phyloP scores from a whole-genome alignment of 192 early-diverging fungal species.

The Pilobolus umbonatus region DNA sequence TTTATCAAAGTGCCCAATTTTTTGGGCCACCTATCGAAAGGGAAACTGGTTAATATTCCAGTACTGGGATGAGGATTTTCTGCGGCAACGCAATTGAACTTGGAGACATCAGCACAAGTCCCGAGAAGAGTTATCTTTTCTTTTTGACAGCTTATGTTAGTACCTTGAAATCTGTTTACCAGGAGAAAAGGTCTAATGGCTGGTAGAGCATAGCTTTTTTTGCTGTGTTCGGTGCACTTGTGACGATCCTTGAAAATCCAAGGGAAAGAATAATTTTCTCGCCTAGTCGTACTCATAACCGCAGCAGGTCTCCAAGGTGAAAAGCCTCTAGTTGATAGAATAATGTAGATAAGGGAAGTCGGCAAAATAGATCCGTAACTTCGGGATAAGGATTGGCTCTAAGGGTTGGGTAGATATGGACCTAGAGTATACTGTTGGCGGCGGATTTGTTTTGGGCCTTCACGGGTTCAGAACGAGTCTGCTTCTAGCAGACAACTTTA shows the following conservation, averaged over 20 bases:
- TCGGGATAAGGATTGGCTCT: conserved; percentile 82
- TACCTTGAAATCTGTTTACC: conserved; percentile 62
- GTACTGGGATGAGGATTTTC: conserved; percentile 63
- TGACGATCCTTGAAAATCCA: conserved; percentile 71
- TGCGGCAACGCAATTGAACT: conserved; percentile 66
- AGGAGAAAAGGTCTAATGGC: conserved; percentile 51
- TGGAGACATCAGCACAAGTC: conserved; percentile 59
- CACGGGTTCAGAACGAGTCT: not conserved
- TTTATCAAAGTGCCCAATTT: conserved; percentile 12
- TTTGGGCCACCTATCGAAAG: conserved; percentile 55
- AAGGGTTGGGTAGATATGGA: conserved; percentile 55
- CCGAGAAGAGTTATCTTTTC: conserved; percentile 73
- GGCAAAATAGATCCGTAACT: conserved; percentile 84
- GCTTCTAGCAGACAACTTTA: not conserved
- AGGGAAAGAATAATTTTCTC: conserved; percentile 58
- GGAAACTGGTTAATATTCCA: conserved; percentile 78
- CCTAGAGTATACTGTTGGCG: not conserved
- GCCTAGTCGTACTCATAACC: conserved; percentile 73
- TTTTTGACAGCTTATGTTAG: conserved; percentile 48
- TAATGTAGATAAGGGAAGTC: conserved; percentile 83
- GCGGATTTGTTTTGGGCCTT: not conserved
- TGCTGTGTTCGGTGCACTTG: conserved; percentile 56
- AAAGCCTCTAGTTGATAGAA: conserved; percentile 83
- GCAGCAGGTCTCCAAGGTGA: conserved; percentile 78
- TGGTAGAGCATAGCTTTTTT: conserved; percentile 49